Conservation (phyloP, 768 basidiomycete species). For the Trametes elegans region DNA sequence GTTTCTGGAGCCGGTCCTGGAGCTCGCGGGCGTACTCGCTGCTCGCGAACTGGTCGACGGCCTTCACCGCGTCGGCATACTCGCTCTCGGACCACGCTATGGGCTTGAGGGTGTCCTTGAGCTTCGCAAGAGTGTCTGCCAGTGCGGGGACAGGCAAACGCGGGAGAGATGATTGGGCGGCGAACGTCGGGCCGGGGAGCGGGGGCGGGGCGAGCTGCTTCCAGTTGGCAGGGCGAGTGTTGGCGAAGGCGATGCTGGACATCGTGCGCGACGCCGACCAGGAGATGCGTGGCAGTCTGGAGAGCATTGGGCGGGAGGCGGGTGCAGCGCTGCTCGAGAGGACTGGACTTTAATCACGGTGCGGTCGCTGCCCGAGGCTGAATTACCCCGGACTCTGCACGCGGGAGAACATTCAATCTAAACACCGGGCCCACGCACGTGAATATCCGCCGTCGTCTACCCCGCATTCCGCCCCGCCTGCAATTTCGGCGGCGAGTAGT, state of each 20-base stretch:
- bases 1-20: slow-evolving; percentile 60
- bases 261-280: slow-evolving; percentile 16
- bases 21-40: slow-evolving; percentile 45
- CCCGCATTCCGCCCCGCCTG: not conserved
- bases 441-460: not conserved
- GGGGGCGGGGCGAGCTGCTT: slow-evolving; percentile 67
- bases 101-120: slow-evolving; percentile 71
- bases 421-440: not conserved
- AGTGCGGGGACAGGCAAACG: slow-evolving; percentile 77
- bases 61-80: slow-evolving; percentile 48
- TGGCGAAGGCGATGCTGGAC: slow-evolving; percentile 22
- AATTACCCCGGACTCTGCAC: not conserved
- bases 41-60: slow-evolving; percentile 65
- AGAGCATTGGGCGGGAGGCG: slow-evolving; percentile 9
- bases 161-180: slow-evolving; percentile 60
- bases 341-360: not conserved
- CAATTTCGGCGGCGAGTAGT: too few relatives aligned
- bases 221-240: slow-evolving; percentile 57
- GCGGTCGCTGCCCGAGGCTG: not conserved
- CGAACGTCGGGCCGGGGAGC: slow-evolving; percentile 55
- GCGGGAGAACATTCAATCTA: not conserved
- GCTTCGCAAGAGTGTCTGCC: slow-evolving; percentile 56
- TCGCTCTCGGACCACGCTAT: slow-evolving; percentile 66
- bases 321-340: not conserved
- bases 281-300: slow-evolving; percentile 14